Evolutionary conservation across 768 basidiomycete species (phyloP).

Genomic region (Chalciporus chontae): DNA sequence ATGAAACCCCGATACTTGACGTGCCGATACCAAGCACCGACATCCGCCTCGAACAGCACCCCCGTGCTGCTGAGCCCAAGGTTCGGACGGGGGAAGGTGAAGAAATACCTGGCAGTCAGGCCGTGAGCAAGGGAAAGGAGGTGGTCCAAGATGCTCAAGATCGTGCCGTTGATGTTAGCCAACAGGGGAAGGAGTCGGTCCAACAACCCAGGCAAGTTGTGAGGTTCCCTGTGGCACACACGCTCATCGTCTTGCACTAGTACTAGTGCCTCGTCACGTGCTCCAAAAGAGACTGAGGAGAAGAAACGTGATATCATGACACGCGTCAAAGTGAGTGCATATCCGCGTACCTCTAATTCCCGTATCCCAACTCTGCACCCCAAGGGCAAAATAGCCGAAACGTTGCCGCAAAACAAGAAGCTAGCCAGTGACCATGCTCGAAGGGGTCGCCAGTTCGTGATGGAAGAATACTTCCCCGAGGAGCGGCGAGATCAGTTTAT

Average conservation of each 20-base stretch:
- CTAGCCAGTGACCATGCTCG: constrained; percentile 54
- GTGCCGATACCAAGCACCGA: constrained; percentile 44
- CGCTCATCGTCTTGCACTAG: not conserved
- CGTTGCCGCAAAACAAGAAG: constrained; percentile 67
- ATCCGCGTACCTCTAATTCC: not conserved
- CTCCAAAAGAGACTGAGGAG: constrained; percentile 30
- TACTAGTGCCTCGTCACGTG: no score
- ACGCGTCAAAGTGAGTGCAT: constrained; percentile 19
- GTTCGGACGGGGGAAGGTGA: constrained; percentile 33
- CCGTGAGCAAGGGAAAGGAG: constrained; percentile 14
- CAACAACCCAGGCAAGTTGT: constrained; percentile 16
- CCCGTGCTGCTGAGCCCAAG: constrained; percentile 42
- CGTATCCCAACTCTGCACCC: constrained; percentile 2
- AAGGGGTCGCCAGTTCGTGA: constrained; percentile 62
- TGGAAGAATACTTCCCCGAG: constrained; percentile 84
- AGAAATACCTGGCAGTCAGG: constrained; percentile 29
- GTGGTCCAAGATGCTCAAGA: constrained; percentile 15
- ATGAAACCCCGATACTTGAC: constrained; percentile 48
- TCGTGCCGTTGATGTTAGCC: not conserved
- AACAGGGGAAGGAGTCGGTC: constrained; percentile 2
- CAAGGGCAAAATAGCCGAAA: constrained; percentile 47
- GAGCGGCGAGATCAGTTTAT: constrained; percentile 92
- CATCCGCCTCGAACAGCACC: constrained; percentile 46
- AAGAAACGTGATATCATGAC: constrained; percentile 34
- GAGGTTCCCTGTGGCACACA: no score